Base-by-base conservation (phyloP, 495 filamentous ascomycete genomes). In the Neurospora discreta region DNA sequence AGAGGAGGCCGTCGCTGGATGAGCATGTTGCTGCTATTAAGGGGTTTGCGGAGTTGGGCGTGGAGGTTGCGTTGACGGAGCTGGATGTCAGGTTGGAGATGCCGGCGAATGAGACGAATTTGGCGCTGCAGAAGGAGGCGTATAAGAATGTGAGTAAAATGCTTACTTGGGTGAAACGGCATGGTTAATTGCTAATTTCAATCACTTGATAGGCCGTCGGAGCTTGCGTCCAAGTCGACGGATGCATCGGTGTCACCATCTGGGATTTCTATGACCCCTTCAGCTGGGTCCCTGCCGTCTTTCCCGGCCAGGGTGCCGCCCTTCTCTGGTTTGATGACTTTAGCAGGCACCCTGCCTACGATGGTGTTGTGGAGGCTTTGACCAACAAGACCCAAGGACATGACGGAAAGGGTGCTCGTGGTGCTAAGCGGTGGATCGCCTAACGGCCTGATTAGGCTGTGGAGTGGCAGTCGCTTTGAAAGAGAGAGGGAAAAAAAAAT, bases 181-280 rank as follows among this genome's bases (percentile, higher is more conserved):
- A 40, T 15, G 39, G 41, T n/a, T 16, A 43, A 13, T 43, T 43
- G 41, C 41, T 43, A 43, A 43, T 5, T 2, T 33, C n/a, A 4
- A 33, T 33, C 33, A 33, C 33, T 33, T 33, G 5, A 33, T 5
- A 38, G 38, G 38, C 38, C 38, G 85, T 88, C 18, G 82, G 80
- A 20, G 89, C 89, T 0, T 93, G 91, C 74, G 75, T 88, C 36
- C 82, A 86, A 60, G 84, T 87, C 11, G 68, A 81, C 23, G 77
- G 81, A 7, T 94, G 91, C 77, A 82, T 91, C 18, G 91, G 90
- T 18, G 79, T 93, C 43, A 92, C 89, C 15, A 84, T 90, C 68
- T 93, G 91, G 91, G 90, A 85, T 73, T 85, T 81, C 41, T 81
- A 81, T 52, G 84, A 86, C 71, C 80, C 40, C 81, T 89, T 82